Evolutionary conservation across 2,329 filamentous ascomycete species (phyloP), one percentile per base, ranked within the genome.

Genomic region (Domatiomyces globalis): DNA sequence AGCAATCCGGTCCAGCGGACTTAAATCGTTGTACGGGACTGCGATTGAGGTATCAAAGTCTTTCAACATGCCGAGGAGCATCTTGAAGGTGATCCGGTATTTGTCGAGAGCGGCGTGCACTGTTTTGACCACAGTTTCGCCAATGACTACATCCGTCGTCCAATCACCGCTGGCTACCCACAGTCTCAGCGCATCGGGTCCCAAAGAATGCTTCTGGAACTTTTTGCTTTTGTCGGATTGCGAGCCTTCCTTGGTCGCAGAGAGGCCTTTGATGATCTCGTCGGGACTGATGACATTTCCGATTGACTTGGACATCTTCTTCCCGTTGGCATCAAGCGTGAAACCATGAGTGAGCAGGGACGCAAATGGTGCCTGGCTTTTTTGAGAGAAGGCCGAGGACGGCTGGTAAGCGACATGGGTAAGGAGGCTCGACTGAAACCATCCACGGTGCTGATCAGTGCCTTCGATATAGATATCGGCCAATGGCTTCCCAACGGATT

Each of bases 401-500:
- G 68, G 65, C 51, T 69, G 72, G 62, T 67, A 70, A 51, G 89
- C 85, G 27, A 94, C 78, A 48, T 87, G 81, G 0, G 92, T 96
- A 51, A 98, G 75, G 9, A 98, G 76, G 56, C 88, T 94, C 5
- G 92, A 96, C 67, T 98, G 92, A 65, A 98, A 98, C 92, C 92
- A 98, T 27, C 92, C 92, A 42, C 92, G 84, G 67, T 98, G 92
- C 66, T 98, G 92, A 66, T 98, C 92, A 2, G 84, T 86, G 29
- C 92, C 92, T 70, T 98, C 92, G 2, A 96, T 77, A 64, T 94
- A 96, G 20, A 96, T 77, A 65, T 98, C 88, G 0, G 87, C 87
- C 20, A 66, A 42, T 60, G 63, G 20, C 59, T 63, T 10, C 58
- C 55, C 51, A 65, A 29, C 25, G 15, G 17, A 63, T 9, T 22